phyloP scores from a whole-genome alignment of 176 grass and related monocot genomes.

The Carex parvula region DNA sequence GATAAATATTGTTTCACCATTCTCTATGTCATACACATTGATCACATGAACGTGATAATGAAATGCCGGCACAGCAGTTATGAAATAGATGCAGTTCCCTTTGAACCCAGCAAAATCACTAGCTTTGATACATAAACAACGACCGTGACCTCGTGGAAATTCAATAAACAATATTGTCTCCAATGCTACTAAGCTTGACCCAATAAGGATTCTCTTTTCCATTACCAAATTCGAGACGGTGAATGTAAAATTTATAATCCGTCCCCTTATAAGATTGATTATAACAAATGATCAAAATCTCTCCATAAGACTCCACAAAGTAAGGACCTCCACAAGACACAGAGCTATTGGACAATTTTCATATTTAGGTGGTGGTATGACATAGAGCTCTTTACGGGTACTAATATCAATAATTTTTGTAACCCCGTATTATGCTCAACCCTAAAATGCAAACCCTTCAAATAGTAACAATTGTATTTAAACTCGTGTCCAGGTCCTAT shows the following conservation, averaged over 20 bases:
- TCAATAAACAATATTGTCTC: conserved; percentile 1
- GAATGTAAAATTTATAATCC: background rate
- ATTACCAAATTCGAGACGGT: background rate
- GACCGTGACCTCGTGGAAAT: rapidly evolving
- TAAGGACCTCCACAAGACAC: no score
- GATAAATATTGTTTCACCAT: background rate
- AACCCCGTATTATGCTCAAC: no score
- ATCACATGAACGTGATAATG: background rate
- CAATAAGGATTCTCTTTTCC: background rate
- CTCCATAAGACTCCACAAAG: background rate
- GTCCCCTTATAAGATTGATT: background rate
- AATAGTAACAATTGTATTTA: background rate
- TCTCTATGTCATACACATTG: background rate
- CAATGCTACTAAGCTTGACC: background rate
- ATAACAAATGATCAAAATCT: background rate
- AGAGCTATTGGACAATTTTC: background rate
- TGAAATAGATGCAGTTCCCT: background rate
- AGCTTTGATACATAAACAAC: background rate
- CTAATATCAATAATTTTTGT: no score
- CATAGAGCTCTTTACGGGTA: no score
- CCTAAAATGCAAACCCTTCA: background rate
- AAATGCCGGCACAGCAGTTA: no score
- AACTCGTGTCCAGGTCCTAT: background rate
- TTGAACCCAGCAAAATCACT: conserved; percentile 1
- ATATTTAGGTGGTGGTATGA: background rate